Conservation (phyloP, 148 eudicot genomes). For the Persicaria tinctoria region DNA sequence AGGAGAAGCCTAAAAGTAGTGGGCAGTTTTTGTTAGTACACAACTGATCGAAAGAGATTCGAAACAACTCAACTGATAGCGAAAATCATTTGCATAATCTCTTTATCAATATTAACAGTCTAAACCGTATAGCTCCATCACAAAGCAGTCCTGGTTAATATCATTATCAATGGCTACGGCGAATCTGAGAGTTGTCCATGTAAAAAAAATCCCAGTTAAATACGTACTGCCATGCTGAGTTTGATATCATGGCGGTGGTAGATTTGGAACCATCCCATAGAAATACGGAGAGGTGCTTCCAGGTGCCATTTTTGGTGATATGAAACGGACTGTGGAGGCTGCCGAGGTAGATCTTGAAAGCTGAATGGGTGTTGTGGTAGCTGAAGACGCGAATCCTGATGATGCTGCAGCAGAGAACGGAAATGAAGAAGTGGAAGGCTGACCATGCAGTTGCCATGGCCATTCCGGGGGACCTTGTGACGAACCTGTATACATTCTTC, state of each 20-base stretch:
- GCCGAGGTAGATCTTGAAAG: conserved; percentile 7
- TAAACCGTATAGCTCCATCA: background rate
- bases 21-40: background rate
- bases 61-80: background rate
- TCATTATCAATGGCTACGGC: background rate
- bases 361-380: conserved; percentile 17
- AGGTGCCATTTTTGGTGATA: conserved; percentile 15
- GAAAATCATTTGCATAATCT: background rate
- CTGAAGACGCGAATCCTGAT: conserved; percentile 71
- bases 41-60: background rate
- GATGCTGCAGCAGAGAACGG: conserved; percentile 69
- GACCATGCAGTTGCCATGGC: conserved; percentile 27
- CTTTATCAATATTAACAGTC: conserved; percentile 6
- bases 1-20: background rate
- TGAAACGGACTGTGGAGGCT: conserved; percentile 8
- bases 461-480: conserved; percentile 20
- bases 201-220: background rate
- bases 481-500: conserved; percentile 15
- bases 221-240: background rate
- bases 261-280: conserved; percentile 25
- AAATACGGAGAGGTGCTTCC: conserved; percentile 21
- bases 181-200: background rate
- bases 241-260: conserved; percentile 20
- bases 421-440: conserved; percentile 24
- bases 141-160: background rate